Conservation (phyloP, 1,284 basidiomycete genomes). For the Cystobasidiaceae sp. region DNA sequence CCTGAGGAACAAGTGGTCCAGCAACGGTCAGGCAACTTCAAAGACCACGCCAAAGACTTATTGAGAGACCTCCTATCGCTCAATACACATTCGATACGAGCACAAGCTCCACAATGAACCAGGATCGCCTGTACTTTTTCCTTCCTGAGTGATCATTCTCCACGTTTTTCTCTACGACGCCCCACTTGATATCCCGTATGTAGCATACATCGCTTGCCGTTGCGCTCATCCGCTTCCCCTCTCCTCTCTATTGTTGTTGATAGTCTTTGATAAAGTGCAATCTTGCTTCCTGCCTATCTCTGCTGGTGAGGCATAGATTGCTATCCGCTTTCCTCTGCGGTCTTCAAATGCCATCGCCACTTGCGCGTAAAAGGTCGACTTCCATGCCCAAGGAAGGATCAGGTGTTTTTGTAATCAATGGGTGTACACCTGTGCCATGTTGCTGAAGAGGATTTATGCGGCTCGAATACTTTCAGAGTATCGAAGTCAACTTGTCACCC, state of each 20-base stretch:
- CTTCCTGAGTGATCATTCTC: neutral
- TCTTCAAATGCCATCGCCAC: neutral
- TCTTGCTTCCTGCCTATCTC: too few relatives aligned
- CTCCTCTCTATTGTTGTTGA: too few relatives aligned
- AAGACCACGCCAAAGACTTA: conserved; percentile 4
- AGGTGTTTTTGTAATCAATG: neutral
- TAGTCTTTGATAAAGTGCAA: too few relatives aligned
- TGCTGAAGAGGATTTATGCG: too few relatives aligned
- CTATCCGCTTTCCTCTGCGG: neutral
- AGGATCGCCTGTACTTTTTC: neutral
- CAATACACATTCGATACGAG: too few relatives aligned
- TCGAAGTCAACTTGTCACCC: neutral
- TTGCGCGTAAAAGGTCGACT: neutral
- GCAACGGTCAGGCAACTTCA: neutral
- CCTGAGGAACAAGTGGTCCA: neutral
- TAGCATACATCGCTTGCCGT: neutral
- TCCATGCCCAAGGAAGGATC: neutral
- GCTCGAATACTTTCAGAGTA: too few relatives aligned
- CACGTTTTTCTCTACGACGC: neutral
- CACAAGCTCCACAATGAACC: neutral
- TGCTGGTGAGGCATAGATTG: neutral
- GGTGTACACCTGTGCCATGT: neutral
- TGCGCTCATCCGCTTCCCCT: too few relatives aligned
- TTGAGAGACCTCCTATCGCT: too few relatives aligned
- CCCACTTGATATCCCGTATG: neutral